Base-by-base conservation (phyloP, 2,329 filamentous ascomycete genomes). In the Pseudogymnoascus sp. region DNA sequence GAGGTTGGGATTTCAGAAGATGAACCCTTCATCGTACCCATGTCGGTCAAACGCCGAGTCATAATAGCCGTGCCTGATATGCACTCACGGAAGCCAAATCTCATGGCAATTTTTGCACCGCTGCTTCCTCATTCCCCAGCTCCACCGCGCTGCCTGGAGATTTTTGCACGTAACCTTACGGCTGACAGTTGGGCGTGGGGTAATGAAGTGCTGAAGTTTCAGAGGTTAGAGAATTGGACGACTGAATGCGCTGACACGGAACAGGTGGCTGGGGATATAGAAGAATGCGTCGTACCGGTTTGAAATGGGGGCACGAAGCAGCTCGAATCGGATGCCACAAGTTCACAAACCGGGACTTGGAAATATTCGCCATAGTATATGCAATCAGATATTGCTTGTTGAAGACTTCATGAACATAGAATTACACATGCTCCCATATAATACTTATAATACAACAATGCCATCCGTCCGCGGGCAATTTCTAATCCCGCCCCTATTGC, bases 181-280 rank as follows among this genome's bases (percentile, higher is more conserved):
- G 80, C 84, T 6, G 88, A 88, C 0, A 93, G 90, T 90, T 89
- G 86, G 81, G 82, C 83, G 29, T 92, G 88, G 89, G 90, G 90
- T 2, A 81, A 92, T 67, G 86, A 93, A 68, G 86, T 84, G 7
- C 73, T 91, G 63, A 83, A 83, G 64, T 92, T 89, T 68, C 90
- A 92, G 69, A 79, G 80, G 63, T 72, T 79, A 5, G 75, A 80
- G 38, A 74, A 80, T 68, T 87, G 84, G 84, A 62, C 38, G 84
- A 62, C 38, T 33, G 73, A 7, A 77, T 55, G 48, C 21, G 33
- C 38, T 9, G 3, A 60, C 15, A 13, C 9, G 2, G 42, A 33
- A 7, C n/a, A 17, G n/a, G n/a, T 12, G 21, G 21, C 21, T 9
- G n/a, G 4, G 29, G 4, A 33, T 12, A 33, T 33, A 55, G 5